phyloP scores from a whole-genome alignment of 192 early-diverging fungal species.

The Coemansia sp. region DNA sequence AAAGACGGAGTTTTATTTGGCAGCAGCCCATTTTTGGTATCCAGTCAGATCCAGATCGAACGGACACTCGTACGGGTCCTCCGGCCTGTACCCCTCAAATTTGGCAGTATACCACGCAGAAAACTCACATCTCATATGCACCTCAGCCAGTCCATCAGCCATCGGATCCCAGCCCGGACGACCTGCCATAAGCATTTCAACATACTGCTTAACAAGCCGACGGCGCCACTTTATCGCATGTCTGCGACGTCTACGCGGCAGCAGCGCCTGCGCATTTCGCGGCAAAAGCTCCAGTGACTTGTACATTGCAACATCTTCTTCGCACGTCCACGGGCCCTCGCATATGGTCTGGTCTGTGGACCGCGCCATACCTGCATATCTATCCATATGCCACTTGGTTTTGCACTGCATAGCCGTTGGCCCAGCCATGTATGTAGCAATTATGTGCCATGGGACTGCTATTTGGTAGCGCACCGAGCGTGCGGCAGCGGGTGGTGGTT shows the following conservation, averaged over 20 bases:
- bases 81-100: slow-evolving; percentile 26
- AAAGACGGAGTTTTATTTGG: neutral
- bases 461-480: no score
- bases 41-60: slow-evolving; percentile 34
- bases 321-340: slow-evolving; percentile 28
- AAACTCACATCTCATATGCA: slow-evolving; percentile 48
- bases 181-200: slow-evolving; percentile 30
- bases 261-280: slow-evolving; percentile 4
- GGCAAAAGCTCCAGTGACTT: slow-evolving; percentile 6
- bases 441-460: slow-evolving; percentile 17
- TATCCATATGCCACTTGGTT: slow-evolving; percentile 11
- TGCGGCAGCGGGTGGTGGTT: no score
- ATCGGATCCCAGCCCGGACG: slow-evolving; percentile 34
- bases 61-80: slow-evolving; percentile 28
- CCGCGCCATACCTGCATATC: neutral
- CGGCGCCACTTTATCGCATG: neutral
- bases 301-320: slow-evolving; percentile 36
- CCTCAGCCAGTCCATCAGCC: slow-evolving; percentile 35
- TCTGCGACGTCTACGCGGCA: slow-evolving; percentile 12
- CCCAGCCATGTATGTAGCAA: slow-evolving; percentile 26
- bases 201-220: slow-evolving; percentile 14
- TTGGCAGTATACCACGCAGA: slow-evolving; percentile 20
- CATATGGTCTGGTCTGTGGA: neutral
- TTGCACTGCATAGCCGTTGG: slow-evolving; percentile 26
- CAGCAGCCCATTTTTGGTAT: neutral